A percentile compares a stretch with the other conserved stretches of the same genome.
Evolutionary conservation across 805 yeast species (phyloP).

Genomic region (Candida jianshihensis): DNA sequence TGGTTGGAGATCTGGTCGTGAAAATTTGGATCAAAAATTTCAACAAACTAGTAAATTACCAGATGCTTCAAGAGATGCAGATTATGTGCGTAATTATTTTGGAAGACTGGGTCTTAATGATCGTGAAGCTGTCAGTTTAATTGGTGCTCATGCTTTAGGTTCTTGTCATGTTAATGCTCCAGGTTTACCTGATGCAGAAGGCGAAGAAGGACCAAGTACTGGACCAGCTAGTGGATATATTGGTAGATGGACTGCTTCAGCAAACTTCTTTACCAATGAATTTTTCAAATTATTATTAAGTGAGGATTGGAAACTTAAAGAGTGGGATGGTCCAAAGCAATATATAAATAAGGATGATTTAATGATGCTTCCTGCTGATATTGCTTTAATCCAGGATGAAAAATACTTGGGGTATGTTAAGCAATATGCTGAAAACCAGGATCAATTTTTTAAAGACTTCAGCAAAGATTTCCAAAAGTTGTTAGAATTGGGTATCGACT

Average conservation of each 20-base stretch:
- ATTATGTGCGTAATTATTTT: constrained; percentile 59
- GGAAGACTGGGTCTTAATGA: constrained; percentile 61
- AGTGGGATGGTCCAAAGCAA: constrained; percentile 59
- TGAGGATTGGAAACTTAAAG: constrained; percentile 46
- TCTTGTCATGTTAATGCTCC: constrained; percentile 53
- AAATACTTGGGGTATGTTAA: constrained; percentile 55
- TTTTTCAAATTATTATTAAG: constrained; percentile 54
- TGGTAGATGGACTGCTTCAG: constrained; percentile 86
- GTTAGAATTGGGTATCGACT: constrained; percentile 69
- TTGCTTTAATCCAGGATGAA: constrained; percentile 58
- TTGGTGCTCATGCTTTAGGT: constrained; percentile 76
- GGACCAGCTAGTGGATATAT: constrained; percentile 64
- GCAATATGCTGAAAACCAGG: constrained; percentile 60
- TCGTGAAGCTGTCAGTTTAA: constrained; percentile 63
- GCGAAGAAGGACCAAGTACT: constrained; percentile 11
- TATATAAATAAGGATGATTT: constrained; percentile 53
- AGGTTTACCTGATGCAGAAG: constrained; percentile 11
- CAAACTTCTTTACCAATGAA: constrained; percentile 68
- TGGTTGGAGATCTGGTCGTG: constrained; percentile 80
- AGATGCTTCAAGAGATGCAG: constrained; percentile 57
- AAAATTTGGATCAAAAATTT: constrained; percentile 42
- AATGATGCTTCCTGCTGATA: constrained; percentile 86
- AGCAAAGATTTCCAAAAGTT: constrained; percentile 61
- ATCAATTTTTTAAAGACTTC: constrained; percentile 56
- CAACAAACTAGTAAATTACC: constrained; percentile 72